Base-by-base conservation (phyloP, 139 green algal genomes). In the Chlorella sp. region DNA sequence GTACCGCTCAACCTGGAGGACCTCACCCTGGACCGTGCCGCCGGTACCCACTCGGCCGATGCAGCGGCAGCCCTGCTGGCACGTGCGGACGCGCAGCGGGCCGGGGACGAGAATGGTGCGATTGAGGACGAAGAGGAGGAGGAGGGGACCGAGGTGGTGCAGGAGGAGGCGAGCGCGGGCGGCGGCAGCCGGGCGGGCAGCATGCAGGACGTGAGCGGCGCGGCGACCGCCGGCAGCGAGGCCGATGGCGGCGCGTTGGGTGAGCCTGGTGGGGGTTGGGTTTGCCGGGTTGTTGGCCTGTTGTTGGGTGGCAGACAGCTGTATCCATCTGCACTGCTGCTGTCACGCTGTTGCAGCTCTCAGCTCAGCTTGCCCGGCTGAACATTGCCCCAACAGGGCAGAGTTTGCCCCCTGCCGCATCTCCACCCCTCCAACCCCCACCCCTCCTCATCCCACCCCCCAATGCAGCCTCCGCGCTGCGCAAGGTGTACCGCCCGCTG, bases 401-500 rank as follows among this genome's bases (percentile, higher is more conserved):
- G n/a, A n/a, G n/a, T n/a, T n/a, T n/a, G n/a, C n/a, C n/a, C 46
- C 46, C 7, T 11, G 46, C 51, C 51, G 13, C 51, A 3, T 16
- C 51, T 60, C 11, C 51, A 60, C 36, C 36, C 69, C 36, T 17
- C 36, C 69, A 34, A 30, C 34, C 46, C 48, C 19, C 73, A 19
- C 43, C 14, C 73, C 9, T 22, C 14, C 51, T 60, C 51, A 60
- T 60, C 51, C 16, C 51, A 17, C 16, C 51, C 14, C 51, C 16
- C 51, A 17, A 60, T 17, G 26, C 60, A 60, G 51, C 51, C 51
- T 60, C 51, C 51, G 51, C 51, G 51, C 72, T 93, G 75, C 83
- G 85, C 64, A 98, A 97, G 85, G 93, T 92, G 82, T 98, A 98
- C 85, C 83, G 92, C 30, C 88, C 90, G 1, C 76, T 82, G n/a